Evolutionary conservation across 2,329 filamentous ascomycete genomes (phyloP), one percentile per base, ranked within the genome.

Genomic region (Gaeumannomyces sp.): DNA sequence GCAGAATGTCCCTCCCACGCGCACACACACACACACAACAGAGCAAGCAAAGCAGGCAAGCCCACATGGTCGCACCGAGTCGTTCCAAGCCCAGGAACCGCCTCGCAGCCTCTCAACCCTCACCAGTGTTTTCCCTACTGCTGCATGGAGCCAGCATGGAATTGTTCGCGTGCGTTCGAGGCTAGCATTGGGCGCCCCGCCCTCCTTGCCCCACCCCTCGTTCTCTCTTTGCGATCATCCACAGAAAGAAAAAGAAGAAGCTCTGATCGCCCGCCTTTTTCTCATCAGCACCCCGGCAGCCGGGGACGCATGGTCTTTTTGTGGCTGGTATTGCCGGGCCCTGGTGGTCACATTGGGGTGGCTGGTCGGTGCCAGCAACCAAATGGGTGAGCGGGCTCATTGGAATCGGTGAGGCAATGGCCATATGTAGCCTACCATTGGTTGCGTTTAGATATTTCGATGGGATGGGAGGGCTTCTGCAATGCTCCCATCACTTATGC

Each of bases 121-220:
- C 45, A 53, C 22, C 45, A n/a, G 45, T 25, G 22, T 22, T 50
- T 50, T n/a, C 45, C 22, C 22, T 22, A 6, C 38, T 50, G 16
- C 38, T 10, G 45, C 45, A 53, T 60, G 25, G 59, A 27, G 59
- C 33, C 59, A 22, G 59, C 59, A 33, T 38, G 59, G 59, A 61
- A 61, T 25, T 61, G 33, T 61, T 61, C 59, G 33, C 59, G 31
- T 61, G 59, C 59, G 22, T 61, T 61, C 59, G n/a, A 61, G 19
- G 33, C 33, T 61, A 61, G 59, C 59, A 38, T 61, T 38, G 45
- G 45, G 33, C 33, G 38, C 33, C 59, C 33, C 33, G 59, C 59
- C 33, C 59, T 61, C 59, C 59, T 61, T 38, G 33, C 45, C 45
- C 45, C 45, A 53, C 45, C 22, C 45, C 22, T 53, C 22, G 19